Evolutionary conservation across 495 filamentous ascomycete species (phyloP).

Genomic region (Aspergillus saccharolyticus): DNA sequence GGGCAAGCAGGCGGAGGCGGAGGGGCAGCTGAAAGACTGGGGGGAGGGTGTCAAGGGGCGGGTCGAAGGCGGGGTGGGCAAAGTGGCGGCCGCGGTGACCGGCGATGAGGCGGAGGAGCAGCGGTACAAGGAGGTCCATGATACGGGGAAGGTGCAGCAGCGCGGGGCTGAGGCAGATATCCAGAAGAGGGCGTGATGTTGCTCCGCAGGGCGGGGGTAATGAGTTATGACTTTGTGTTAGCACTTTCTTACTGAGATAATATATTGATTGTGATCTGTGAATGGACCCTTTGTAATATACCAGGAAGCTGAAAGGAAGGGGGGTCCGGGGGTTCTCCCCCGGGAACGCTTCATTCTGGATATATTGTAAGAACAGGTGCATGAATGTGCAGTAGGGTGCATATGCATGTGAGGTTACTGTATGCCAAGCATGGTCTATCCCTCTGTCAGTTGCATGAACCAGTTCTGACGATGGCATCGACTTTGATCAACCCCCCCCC

Average conservation of each 20-base stretch:
- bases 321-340: neutral
- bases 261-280: neutral
- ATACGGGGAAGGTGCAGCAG: conserved; percentile 80
- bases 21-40: conserved; percentile 75
- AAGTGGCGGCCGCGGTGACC: conserved; percentile 61
- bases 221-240: neutral
- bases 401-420: too few species aligned
- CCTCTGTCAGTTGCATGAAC: too few species aligned
- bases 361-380: too few species aligned
- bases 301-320: neutral
- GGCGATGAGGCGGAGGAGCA: conserved; percentile 63
- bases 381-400: too few species aligned
- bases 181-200: conserved; percentile 1
- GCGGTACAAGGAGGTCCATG: conserved; percentile 63
- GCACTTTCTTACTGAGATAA: too few species aligned
- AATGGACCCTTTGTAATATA: neutral
- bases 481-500: too few species aligned
- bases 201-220: neutral
- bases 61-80: conserved; percentile 64
- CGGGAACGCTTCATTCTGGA: too few species aligned
- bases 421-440: too few species aligned
- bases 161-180: conserved; percentile 81
- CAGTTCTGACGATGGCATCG: too few species aligned
- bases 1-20: conserved; percentile 77
- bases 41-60: conserved; percentile 68